Evolutionary conservation across 768 basidiomycete species (phyloP).

Genomic region (Gloeopeniophorella convolvens): DNA sequence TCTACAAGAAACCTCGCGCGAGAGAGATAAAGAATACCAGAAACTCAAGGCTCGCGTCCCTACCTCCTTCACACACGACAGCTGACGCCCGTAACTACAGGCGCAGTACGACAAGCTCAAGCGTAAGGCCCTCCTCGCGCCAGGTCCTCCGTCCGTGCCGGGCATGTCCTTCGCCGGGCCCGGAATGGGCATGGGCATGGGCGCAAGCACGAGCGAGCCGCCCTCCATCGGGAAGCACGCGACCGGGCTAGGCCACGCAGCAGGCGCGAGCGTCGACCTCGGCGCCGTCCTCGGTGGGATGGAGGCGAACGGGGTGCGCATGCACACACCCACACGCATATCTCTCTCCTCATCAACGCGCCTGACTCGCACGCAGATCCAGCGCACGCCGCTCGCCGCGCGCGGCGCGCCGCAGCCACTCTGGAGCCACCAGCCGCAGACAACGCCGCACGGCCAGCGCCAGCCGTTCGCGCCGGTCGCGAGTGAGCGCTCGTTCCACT

Average conservation of each 20-base stretch:
- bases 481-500: slow-evolving; percentile 45
- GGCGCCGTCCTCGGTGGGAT: not conserved
- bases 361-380: not conserved
- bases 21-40: slow-evolving; percentile 82
- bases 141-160: too few relatives aligned
- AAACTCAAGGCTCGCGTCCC: slow-evolving; percentile 64
- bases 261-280: slow-evolving; percentile 4
- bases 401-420: slow-evolving; percentile 3
- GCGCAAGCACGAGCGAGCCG: too few relatives aligned
- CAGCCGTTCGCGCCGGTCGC: slow-evolving; percentile 35
- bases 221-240: too few relatives aligned
- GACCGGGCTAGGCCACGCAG: too few relatives aligned
- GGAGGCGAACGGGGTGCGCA: slow-evolving; percentile 7
- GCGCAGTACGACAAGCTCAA: slow-evolving; percentile 77
- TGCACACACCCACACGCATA: too few relatives aligned
- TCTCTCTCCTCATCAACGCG: too few relatives aligned
- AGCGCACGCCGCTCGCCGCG: slow-evolving; percentile 7
- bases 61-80: not conserved
- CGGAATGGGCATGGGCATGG: too few relatives aligned
- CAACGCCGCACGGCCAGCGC: slow-evolving; percentile 17
- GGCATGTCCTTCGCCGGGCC: too few relatives aligned
- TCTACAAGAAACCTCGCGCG: slow-evolving; percentile 64
- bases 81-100: slow-evolving; percentile 31
- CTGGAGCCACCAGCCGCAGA: slow-evolving; percentile 10
- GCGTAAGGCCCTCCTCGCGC: slow-evolving; percentile 63